Evolutionary conservation across 805 yeast species (phyloP), one percentile per base, ranked within the genome.

Genomic region (Zygosaccharomyces lentus): DNA sequence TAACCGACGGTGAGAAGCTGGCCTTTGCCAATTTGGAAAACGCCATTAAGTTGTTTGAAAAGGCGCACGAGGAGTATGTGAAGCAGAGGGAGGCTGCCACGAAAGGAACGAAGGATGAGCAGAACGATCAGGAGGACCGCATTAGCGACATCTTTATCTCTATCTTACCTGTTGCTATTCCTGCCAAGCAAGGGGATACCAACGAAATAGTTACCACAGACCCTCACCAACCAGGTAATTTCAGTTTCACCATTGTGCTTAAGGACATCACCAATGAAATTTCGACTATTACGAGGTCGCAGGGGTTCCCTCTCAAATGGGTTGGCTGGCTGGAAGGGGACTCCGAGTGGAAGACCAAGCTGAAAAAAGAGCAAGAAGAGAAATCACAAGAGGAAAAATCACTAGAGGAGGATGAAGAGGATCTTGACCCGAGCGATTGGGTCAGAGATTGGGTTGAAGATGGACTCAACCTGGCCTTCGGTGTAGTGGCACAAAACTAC

Each of bases 221-320:
- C 37, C 53, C 72, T 12, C 55, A 61, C 10, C 58, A 64, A 19
- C 62, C 77, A 1, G 72, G 75, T 19, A 76, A 86, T 9, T 90
- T 91, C 61, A 77, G 80, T 32, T 90, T 93, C 64, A 78, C 87
- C 7, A 72, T 89, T 29, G 76, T 87, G 16, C 72, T 93, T 54
- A 78, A 80, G 54, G 99, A 93, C 61, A 78, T 81, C 35, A 81
- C 84, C 31, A 91, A 93, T 67, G 77, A 80, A 52, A 79, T 93
- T 51, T 76, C 82, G 6, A 76, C 87, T 37, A 74, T 80, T 24
- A 82, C 87, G 41, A 81, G 83, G 55, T 86, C 98, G 0, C 99
- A 93, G 66, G 81, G 96, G 6, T 84, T 88, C 72, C 98, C 99
- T 9, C 62, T 78, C 37, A 82, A 79, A 61, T 93, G 99, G 99